Evolutionary conservation across 495 filamentous ascomycete species (phyloP).

Genomic region (Amniculicola lignicola): DNA sequence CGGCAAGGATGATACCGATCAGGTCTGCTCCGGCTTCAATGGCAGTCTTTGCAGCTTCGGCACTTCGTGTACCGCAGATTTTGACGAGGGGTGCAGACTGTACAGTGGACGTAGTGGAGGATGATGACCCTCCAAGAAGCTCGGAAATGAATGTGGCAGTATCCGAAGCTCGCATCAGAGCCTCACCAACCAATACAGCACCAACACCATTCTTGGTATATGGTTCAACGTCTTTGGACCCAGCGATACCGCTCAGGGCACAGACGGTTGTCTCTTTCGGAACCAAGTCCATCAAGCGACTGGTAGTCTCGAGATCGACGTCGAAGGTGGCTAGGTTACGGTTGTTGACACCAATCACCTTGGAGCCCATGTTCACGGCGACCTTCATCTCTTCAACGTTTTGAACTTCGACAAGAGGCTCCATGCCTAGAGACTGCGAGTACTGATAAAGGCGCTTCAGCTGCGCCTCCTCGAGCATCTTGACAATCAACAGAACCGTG

Average conservation of each 20-base stretch:
- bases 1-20: slow-evolving; percentile 87
- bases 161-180: slow-evolving; percentile 83
- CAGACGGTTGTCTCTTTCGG: slow-evolving; percentile 84
- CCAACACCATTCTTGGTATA: slow-evolving; percentile 87
- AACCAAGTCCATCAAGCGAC: slow-evolving; percentile 80
- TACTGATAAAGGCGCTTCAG: slow-evolving; percentile 80
- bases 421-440: slow-evolving; percentile 89
- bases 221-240: slow-evolving; percentile 82
- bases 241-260: slow-evolving; percentile 90
- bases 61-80: slow-evolving; percentile 89
- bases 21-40: slow-evolving; percentile 87
- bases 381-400: slow-evolving; percentile 87
- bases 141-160: slow-evolving; percentile 76
- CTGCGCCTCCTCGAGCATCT: slow-evolving; percentile 83
- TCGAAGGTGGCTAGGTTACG: slow-evolving; percentile 93
- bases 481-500: slow-evolving; percentile 93
- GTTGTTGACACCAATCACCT: slow-evolving; percentile 98
- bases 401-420: slow-evolving; percentile 95
- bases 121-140: slow-evolving; percentile 62
- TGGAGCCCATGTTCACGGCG: slow-evolving; percentile 81
- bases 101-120: slow-evolving; percentile 12
- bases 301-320: slow-evolving; percentile 92
- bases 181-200: slow-evolving; percentile 91
- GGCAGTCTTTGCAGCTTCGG: slow-evolving; percentile 75
- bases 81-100: slow-evolving; percentile 65